phyloP scores from a whole-genome alignment of 176 grass and related monocot genomes.

The Puccinellia tenuiflora region DNA sequence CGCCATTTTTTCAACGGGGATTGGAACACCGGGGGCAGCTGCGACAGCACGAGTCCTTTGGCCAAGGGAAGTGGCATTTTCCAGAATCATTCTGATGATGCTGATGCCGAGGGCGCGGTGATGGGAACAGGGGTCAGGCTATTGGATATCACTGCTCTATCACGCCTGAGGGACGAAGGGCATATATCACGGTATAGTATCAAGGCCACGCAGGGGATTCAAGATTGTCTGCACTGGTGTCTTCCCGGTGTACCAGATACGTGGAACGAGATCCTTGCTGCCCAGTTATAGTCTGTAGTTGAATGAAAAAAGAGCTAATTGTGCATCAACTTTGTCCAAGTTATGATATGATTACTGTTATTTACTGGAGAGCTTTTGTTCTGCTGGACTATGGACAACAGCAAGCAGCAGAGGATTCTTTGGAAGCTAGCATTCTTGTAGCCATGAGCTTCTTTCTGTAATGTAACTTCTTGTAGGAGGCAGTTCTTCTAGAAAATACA shows the following conservation, averaged over 20 bases:
- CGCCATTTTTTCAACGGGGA: conserved; percentile 87
- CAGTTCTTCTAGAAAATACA: background rate
- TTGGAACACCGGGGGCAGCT: conserved; percentile 68
- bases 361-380: conserved; percentile 9
- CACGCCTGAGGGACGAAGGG: conserved; percentile 70
- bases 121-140: conserved; percentile 60
- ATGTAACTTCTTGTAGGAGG: background rate
- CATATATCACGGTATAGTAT: conserved; percentile 80
- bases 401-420: background rate
- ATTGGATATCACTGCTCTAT: conserved; percentile 74
- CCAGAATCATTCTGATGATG: conserved; percentile 51
- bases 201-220: conserved; percentile 54
- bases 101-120: conserved; percentile 49
- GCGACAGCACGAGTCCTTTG: conserved; percentile 68
- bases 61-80: conserved; percentile 55
- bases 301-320: background rate
- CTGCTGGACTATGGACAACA: background rate
- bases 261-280: conserved; percentile 85
- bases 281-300: conserved; percentile 47
- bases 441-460: background rate
- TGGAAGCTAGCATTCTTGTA: background rate
- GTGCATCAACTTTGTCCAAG: background rate
- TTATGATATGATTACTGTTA: background rate
- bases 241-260: conserved; percentile 79
- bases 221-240: conserved; percentile 96